Evolutionary conservation across 208 protist species (phyloP), one percentile per base, ranked within the genome.

Genomic region (Endotrypanum monterogeii): DNA sequence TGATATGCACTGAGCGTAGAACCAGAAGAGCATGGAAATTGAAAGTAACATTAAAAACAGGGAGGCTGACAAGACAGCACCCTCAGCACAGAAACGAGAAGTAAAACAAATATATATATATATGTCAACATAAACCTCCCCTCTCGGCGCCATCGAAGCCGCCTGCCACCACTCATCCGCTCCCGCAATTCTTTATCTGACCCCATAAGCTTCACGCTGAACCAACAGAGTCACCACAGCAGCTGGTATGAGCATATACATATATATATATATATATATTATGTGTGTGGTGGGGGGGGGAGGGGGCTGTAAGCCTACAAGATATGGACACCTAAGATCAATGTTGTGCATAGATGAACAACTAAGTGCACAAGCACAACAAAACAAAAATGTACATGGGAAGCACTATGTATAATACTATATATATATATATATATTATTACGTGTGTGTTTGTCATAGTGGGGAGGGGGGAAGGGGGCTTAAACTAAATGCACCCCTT

Each of bases 331-430:
- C 41, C 61, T 37, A 9, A 20, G 12, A 46, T 28, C 28, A 12
- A 18, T 32, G 44, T 37, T n/a, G 44, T 37, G 41, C 23, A 67
- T 41, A 54, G 20, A 20, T n/a, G 28, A 32, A 67, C 44, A 35
- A 3, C 46, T 30, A 51, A 46, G 44, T 12, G 58, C 20, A 52
- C 39, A 4, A 0, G 60, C 2, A 1, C n/a, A 61, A 61, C 25
- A 12, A 51, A 50, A 68, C 12, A 28, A 30, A 69, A 41, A 37
- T 69, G 9, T 51, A 70, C 65, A 70, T 51, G 32, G 25, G 23
- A 46, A 32, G 28, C 28, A 56, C 18, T 39, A 23, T 48, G n/a
- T n/a, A n/a, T n/a, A n/a, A n/a, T n/a, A n/a, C 23, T n/a, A 20
- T 18, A 44, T 51, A 44, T 32, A 25, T 28, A 41, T 67, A 25